Evolutionary conservation across 768 basidiomycete genomes (phyloP).

Genomic region (Sporobolomyces roseus): DNA sequence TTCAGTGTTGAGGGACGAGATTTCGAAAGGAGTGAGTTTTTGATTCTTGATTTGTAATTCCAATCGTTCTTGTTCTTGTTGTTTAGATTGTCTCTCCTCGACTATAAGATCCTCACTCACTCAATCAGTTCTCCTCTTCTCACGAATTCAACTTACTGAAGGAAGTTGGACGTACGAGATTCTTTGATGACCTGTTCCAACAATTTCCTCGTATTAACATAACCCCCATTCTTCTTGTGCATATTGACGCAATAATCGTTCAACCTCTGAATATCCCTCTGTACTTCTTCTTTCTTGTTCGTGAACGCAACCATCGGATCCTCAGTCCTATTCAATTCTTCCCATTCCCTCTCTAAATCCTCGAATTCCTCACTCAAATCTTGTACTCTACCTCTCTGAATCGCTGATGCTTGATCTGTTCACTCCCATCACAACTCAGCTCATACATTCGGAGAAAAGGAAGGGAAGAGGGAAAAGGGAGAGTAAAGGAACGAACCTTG

Average conservation of each 20-base stretch:
- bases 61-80: constrained; percentile 63
- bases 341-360: constrained; percentile 56
- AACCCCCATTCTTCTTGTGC: constrained; percentile 60
- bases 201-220: constrained; percentile 48
- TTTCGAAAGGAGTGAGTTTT: constrained; percentile 87
- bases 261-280: constrained; percentile 57
- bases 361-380: constrained; percentile 56
- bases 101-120: constrained; percentile 50
- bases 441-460: too few relatives aligned
- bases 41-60: constrained; percentile 70
- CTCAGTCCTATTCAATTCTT: constrained; percentile 53
- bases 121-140: too few relatives aligned
- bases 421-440: too few relatives aligned
- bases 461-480: neutral
- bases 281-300: constrained; percentile 62
- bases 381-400: constrained; percentile 29
- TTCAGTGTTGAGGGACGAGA: constrained; percentile 82
- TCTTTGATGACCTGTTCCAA: constrained; percentile 34
- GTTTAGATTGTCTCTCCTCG: constrained; percentile 61
- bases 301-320: constrained; percentile 53
- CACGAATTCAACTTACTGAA: neutral
- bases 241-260: constrained; percentile 46
- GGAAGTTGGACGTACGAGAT: constrained; percentile 50
- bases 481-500: constrained; percentile 16
- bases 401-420: neutral